Evolutionary conservation across 208 protist species (phyloP).

Genomic region (Acanthamoeba rhysodes): DNA sequence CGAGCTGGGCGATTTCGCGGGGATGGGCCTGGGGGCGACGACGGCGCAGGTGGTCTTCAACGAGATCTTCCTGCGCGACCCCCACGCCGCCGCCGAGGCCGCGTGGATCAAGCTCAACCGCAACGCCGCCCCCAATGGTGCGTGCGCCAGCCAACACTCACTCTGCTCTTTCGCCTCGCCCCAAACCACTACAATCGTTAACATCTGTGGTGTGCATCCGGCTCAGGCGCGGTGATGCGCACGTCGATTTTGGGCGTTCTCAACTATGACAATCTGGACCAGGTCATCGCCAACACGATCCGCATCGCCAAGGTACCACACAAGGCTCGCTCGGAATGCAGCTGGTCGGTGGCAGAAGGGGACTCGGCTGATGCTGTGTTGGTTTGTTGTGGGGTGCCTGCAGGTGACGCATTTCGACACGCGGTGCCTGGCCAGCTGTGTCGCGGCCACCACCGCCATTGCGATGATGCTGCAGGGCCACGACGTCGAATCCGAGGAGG

Average conservation of each 20-base stretch:
- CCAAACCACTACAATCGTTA: too few species aligned
- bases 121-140: slow-evolving; percentile 82
- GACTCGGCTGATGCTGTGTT: too few species aligned
- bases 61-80: slow-evolving; percentile 68
- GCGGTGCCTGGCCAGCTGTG: slow-evolving; percentile 79
- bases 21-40: slow-evolving; percentile 84
- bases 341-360: too few species aligned
- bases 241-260: slow-evolving; percentile 81
- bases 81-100: slow-evolving; percentile 24
- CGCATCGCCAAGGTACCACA: slow-evolving; percentile 59
- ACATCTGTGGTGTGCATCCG: too few species aligned
- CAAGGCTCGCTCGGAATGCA: too few species aligned
- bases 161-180: too few species aligned
- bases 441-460: slow-evolving; percentile 55
- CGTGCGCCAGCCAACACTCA: not conserved
- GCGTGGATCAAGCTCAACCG: slow-evolving; percentile 73
- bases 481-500: slow-evolving; percentile 18
- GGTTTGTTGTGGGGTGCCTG: too few species aligned
- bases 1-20: slow-evolving; percentile 82
- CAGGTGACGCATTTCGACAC: slow-evolving; percentile 83
- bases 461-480: slow-evolving; percentile 75
- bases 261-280: slow-evolving; percentile 49
- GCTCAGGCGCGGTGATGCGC: slow-evolving; percentile 78
- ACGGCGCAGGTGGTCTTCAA: slow-evolving; percentile 47
- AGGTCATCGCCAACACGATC: slow-evolving; percentile 76